Evolutionary conservation across 768 basidiomycete genomes (phyloP).

Genomic region (Lactarius deliciosus): DNA sequence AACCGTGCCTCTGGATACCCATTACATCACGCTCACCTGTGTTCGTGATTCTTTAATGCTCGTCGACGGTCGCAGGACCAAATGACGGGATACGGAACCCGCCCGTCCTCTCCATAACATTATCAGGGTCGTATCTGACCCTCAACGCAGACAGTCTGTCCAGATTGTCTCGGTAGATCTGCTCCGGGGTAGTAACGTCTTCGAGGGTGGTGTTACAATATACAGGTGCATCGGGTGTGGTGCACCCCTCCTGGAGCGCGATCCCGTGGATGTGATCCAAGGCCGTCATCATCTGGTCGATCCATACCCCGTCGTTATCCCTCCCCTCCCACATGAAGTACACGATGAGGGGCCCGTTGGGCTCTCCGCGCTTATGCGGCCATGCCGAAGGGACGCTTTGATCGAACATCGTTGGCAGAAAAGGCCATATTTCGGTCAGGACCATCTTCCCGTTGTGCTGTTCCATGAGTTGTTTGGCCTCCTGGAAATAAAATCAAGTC

Average conservation of each 20-base stretch:
- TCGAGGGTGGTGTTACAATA: neutral
- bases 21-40: no score
- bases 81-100: neutral
- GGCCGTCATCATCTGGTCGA: neutral
- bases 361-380: neutral
- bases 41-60: no score
- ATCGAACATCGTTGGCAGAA: neutral
- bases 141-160: neutral
- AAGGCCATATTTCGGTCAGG: neutral
- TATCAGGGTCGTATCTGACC: neutral
- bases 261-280: neutral
- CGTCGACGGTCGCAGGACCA: no score
- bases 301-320: neutral
- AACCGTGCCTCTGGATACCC: no score
- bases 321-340: neutral
- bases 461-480: neutral
- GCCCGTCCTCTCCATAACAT: neutral
- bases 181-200: neutral
- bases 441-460: neutral
- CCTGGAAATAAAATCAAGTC: neutral
- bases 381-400: neutral
- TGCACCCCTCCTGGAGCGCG: neutral
- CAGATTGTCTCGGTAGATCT: neutral
- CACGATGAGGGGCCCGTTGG: neutral
- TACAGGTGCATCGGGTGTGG: neutral